Conservation (phyloP, 140 eudicot genomes). For the Cichorium intybus region DNA sequence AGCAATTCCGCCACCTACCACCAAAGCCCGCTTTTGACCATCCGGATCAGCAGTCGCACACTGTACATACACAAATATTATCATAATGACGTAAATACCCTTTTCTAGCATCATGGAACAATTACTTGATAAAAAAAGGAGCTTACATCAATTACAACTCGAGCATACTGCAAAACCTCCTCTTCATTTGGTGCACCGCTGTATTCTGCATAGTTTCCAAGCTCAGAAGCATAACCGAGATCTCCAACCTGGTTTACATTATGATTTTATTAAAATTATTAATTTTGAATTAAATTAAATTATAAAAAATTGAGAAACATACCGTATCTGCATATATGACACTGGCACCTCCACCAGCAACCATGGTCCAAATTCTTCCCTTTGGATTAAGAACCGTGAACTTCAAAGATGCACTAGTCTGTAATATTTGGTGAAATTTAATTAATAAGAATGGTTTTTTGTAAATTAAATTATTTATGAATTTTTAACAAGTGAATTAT, state of each 20-base stretch:
- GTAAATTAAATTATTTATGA: no score
- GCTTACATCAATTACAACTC: slow-evolving; percentile 97
- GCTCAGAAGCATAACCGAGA: slow-evolving; percentile 96
- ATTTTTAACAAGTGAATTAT: not conserved
- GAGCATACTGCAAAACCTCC: slow-evolving; percentile 96
- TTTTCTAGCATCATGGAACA: slow-evolving; percentile 6
- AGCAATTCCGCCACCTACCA: slow-evolving; percentile 98
- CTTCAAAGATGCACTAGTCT: slow-evolving; percentile 99
- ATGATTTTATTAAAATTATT: not conserved
- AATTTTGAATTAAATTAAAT: not conserved
- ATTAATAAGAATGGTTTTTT: not conserved
- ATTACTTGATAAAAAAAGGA: not conserved
- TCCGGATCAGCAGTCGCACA: slow-evolving; percentile 99
- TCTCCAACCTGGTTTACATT: slow-evolving; percentile 66
- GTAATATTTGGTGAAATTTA: slow-evolving; percentile 24
- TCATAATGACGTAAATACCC: not conserved
- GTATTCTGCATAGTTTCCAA: slow-evolving; percentile 98
- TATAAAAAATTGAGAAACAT: slow-evolving; percentile 6
- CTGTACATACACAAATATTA: slow-evolving; percentile 33
- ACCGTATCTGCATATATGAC: slow-evolving; percentile 97
- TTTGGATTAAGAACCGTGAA: slow-evolving; percentile 96
- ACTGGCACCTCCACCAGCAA: slow-evolving; percentile 99
- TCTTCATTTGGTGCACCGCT: slow-evolving; percentile 99
- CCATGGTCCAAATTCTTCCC: slow-evolving; percentile 99
- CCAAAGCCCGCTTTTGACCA: slow-evolving; percentile 83